Evolutionary conservation across 495 filamentous ascomycete species (phyloP), one percentile per base, ranked within the genome.

Genomic region (Articulospora tetracladia): DNA sequence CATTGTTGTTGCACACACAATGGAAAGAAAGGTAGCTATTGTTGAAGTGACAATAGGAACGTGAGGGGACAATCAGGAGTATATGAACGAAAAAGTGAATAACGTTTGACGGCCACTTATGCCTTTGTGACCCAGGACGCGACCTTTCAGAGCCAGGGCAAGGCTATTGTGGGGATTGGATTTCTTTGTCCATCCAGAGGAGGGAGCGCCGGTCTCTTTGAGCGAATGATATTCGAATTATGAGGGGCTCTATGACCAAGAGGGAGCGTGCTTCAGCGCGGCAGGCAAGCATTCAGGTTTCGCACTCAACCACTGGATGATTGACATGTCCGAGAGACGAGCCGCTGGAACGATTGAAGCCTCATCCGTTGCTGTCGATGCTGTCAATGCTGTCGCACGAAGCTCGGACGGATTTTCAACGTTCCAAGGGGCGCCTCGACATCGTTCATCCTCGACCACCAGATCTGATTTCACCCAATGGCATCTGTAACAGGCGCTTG

Each of bases 1-100:
- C 61, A 64, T 64, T 64, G 65, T 64, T 30, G 20, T 58, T 23
- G 8, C 39, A 25, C 15, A 10, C 24, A 59, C 63, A 66, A 62
- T 59, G 39, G n/a, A 57, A 47, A 27, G 20, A 36, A 56, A 55
- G 24, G 32, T 36, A 47, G 17, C 17, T 44, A 46, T 58, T 58
- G 59, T 53, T 44, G 39, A 44, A n/a, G 25, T 41, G 62, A 64
- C 61, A 56, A 61, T 64, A 32, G 30, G 56, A 59, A 56, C 39
- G 32, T 1, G 7, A 50, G 39, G 3, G 51, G 52, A 59, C 48
- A 57, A 53, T 53, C 20, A 10, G 28, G 55, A 57, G 27, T 57
- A 55, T 54, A 60, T 50, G 57, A 60, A 63, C 39, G 53, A 61
- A 54, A 55, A 47, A 60, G 49, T 53, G 49, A 57, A 28, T 47